Conservation (phyloP, 202 grass and related monocot species). For the Setaria italica region DNA sequence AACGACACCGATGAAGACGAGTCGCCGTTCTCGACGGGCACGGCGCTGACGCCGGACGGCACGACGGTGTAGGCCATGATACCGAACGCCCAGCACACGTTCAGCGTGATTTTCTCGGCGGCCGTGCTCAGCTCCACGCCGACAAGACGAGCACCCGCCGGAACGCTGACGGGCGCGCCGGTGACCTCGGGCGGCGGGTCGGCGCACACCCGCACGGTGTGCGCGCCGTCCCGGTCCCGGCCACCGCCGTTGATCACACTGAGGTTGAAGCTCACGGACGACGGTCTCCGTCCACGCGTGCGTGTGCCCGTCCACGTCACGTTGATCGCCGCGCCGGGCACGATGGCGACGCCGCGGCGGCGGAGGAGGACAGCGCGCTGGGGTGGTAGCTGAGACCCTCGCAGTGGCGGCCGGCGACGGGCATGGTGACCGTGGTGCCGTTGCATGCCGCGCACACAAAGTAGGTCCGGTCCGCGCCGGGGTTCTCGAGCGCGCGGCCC, state of each 20-base stretch:
- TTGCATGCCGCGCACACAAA: too few relatives aligned
- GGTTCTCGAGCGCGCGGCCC: too few relatives aligned
- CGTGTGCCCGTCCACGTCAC: not conserved
- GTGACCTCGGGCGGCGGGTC: conserved; percentile 52
- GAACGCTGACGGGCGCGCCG: conserved; percentile 51
- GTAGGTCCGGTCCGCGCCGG: too few relatives aligned
- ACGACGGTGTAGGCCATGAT: conserved; percentile 59
- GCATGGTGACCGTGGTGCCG: too few relatives aligned
- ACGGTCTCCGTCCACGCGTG: conserved; percentile 38
- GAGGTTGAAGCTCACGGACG: conserved; percentile 43
- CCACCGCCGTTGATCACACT: conserved; percentile 52
- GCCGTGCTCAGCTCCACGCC: not conserved
- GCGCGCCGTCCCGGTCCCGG: conserved; percentile 13
- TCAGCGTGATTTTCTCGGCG: conserved; percentile 43
- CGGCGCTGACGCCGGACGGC: conserved; percentile 45
- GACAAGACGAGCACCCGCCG: conserved; percentile 43
- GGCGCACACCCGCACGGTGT: conserved; percentile 57
- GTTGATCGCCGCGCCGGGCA: conserved; percentile 39
- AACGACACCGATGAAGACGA: conserved; percentile 37
- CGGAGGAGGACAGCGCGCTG: not conserved
- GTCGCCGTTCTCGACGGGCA: conserved; percentile 46
- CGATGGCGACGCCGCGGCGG: not conserved
- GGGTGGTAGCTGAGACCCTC: conserved; percentile 45
- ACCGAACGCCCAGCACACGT: conserved; percentile 59
- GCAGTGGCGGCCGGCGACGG: conserved; percentile 14